Base-by-base conservation (phyloP, 352 stramenopile genomes). In the Pythium rhizo-oryzae region DNA sequence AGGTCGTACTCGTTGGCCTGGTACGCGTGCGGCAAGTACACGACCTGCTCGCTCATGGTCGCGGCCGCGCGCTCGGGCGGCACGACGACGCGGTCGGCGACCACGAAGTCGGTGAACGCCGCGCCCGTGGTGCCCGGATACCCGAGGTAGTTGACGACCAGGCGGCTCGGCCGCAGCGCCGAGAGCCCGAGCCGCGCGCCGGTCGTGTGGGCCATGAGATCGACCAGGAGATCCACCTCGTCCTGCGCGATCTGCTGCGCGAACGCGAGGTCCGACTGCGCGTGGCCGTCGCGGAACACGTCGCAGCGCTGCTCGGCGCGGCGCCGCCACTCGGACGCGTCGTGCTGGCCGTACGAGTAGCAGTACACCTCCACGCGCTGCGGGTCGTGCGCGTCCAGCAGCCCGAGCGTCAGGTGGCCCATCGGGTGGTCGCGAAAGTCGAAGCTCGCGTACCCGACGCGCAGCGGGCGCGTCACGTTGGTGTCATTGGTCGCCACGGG, bases 361-460 rank as follows among this genome's bases (percentile, higher is more conserved):
- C 82, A 90, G 62, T 74, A 79, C 1, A 76, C 76, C 9, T 90
- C 65, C 23, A 96, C 70, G 19, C 47, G 41, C 2, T 37, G 33
- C n/a, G 52, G 37, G 43, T 94, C 55, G 64, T 98, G 92, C 12
- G 85, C 66, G 23, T 96, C 81, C 12, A 98, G 65, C 7, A 98
- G 64, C 1, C 92, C 91, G 3, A 91, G 59, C 18, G 87, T 97
- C 23, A 98, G 75, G 44, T 97, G 90, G 2, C 90, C 94, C 92
- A 98, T 98, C 9, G 94, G 90, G 62, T 98, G 93, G 66, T 98
- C 94, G 0, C 88, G 82, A 59, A 98, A 97, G 76, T 98, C 89
- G 44, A 82, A 94, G 63, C 87, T 96, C 21, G 98, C 39, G 60
- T 98, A 96, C 13, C 91, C 94, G 0, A 97, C 65, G 16, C 82